Percentiles rank a stretch among this genome's conserved stretches.
Conservation (phyloP, 1,284 basidiomycete species). For the Coniferiporia sulphurascens region DNA sequence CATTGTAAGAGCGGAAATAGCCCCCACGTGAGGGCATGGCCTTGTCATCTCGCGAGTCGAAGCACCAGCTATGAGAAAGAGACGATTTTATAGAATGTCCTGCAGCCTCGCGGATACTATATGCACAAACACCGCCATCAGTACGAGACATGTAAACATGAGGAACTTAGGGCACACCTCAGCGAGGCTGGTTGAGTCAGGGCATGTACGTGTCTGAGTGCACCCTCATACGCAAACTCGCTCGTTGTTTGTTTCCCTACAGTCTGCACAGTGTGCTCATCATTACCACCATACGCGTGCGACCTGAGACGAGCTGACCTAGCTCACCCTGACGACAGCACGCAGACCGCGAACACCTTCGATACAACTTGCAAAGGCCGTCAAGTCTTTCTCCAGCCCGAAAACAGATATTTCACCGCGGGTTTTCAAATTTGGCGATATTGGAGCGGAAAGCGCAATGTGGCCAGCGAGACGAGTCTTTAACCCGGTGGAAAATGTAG, state of each 20-base stretch:
- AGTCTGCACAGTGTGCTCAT: constrained; percentile 25
- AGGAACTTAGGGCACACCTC: background rate
- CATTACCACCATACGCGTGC: constrained; percentile 20
- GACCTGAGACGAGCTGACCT: constrained; percentile 30
- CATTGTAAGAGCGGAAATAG: constrained; percentile 57
- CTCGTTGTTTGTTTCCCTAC: constrained; percentile 51
- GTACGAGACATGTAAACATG: background rate
- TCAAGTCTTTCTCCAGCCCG: constrained; percentile 64
- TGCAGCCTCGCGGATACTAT: constrained; percentile 79
- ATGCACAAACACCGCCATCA: background rate
- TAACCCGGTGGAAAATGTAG: constrained; percentile 81
- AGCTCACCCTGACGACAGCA: constrained; percentile 61
- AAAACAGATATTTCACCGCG: constrained; percentile 58
- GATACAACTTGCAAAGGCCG: constrained; percentile 63
- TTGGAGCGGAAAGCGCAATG: constrained; percentile 53
- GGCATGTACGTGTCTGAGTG: constrained; percentile 67
- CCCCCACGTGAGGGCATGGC: constrained; percentile 59
- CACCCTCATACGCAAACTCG: constrained; percentile 79
- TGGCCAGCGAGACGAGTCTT: constrained; percentile 84
- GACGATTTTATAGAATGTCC: constrained; percentile 82
- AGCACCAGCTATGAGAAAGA: constrained; percentile 71
- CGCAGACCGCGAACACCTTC: constrained; percentile 65
- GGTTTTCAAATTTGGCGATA: constrained; percentile 55
- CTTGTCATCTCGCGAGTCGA: constrained; percentile 80
- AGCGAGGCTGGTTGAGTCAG: constrained; percentile 68